phyloP scores from a whole-genome alignment of 805 yeast genomes.

The Saccharomycopsis babjevae region DNA sequence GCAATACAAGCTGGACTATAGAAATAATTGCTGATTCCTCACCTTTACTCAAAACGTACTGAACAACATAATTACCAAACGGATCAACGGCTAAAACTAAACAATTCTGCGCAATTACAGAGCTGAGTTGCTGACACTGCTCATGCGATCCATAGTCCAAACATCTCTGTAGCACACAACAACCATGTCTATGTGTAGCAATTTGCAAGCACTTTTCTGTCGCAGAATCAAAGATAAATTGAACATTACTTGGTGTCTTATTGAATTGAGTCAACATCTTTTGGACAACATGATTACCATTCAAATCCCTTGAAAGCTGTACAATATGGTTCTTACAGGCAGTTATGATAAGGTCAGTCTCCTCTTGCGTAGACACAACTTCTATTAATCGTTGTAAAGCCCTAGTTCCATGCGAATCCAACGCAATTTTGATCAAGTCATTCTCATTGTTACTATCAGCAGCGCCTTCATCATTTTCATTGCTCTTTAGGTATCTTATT shows the following conservation, averaged over 20 bases:
- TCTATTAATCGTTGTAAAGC: conserved; percentile 91
- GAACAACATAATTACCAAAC: conserved; percentile 94
- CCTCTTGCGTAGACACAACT: conserved; percentile 61
- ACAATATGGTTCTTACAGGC: conserved; percentile 66
- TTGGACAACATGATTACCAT: conserved; percentile 95
- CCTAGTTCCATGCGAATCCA: conserved; percentile 93
- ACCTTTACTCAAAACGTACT: conserved; percentile 60
- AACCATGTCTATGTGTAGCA: conserved; percentile 94
- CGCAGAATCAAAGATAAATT: conserved; percentile 86
- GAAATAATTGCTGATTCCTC: conserved; percentile 25
- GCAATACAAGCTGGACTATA: conserved; percentile 28
- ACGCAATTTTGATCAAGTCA: conserved; percentile 67
- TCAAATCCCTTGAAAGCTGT: conserved; percentile 71
- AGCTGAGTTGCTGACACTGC: conserved; percentile 61
- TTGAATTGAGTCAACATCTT: conserved; percentile 72
- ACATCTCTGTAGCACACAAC: conserved; percentile 93
- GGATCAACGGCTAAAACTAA: conserved; percentile 76
- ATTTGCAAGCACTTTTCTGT: conserved; percentile 61
- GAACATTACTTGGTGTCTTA: conserved; percentile 47
- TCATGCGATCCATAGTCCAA: conserved; percentile 72
- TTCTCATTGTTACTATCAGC: conserved; percentile 30
- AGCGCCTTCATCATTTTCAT: not conserved
- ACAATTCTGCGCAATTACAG: conserved; percentile 58
- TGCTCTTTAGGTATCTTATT: conserved; percentile 36
- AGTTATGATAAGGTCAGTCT: conserved; percentile 50